Base-by-base conservation (phyloP, 306 rosid species). In the Boehmeria nivea region DNA sequence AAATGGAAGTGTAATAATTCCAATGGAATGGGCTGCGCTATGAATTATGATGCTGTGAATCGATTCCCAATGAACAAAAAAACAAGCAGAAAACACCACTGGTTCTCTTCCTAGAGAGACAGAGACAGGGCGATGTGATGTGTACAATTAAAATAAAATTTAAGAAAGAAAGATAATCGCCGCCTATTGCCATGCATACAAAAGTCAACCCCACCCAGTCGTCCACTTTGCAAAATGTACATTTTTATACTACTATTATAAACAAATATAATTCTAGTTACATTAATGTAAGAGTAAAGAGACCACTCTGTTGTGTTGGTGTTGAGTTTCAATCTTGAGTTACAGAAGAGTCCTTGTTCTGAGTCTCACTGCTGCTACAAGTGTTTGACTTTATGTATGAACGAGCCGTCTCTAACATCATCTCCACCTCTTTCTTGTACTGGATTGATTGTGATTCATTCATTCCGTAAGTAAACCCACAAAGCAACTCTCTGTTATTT, bases 361-460 rank as follows among this genome's bases (percentile, higher is more conserved):
- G 80, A 39, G 44, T 61, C 7, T 33, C 52, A 44, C 73, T 54
- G 70, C 72, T 20, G 54, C 36, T 1, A 4, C 36, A n/a, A n/a
- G n/a, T n/a, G n/a, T 43, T 60, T 3, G 78, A 48, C 72, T 78
- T 73, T 21, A 81, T 50, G 63, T 66, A 73, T 12, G 82, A 77
- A 43, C 76, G 83, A 37, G 98, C 96, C 47, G 81, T 79, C 47
- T 78, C 89, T 72, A 87, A 57, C 86, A 83, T 91, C 57, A 73
- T 47, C 19, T 82, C 95, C 59, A 87, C 87, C 69, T 85, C 98
- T 75, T 78, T 85, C 79, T 91, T 91, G 88, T 84, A 91, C 98
- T 91, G 43, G 81, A 83, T 65, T 51, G n/a, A n/a, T n/a, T n/a
- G n/a, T n/a, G n/a, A n/a, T n/a, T n/a, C n/a, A n/a, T n/a, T n/a